Base-by-base conservation (phyloP, 2,329 filamentous ascomycete genomes). In the Epichloe elymi region DNA sequence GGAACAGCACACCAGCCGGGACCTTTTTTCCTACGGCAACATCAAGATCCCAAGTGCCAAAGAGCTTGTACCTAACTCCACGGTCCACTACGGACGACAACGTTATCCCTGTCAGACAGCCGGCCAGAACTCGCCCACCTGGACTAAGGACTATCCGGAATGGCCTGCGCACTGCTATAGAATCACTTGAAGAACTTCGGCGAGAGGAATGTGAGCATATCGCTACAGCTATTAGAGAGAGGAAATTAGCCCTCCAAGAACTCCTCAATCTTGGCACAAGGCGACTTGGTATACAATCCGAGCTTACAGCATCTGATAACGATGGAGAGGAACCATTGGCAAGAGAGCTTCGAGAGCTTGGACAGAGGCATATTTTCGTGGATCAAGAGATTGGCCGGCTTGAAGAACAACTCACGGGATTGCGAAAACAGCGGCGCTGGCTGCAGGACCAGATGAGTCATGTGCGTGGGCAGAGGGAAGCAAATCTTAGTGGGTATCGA, bases 401-500 rank as follows among this genome's bases (percentile, higher is more conserved):
- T 35, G 84, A 89, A 63, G 73, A 80, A 58, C 76, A 78, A 56
- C 70, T 90, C 2, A 70, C 73, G 23, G 73, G 73, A 3, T 71
- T 88, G 67, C 79, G 79, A 58, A 75, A 73, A 45, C 72, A 77
- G 30, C 79, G 81, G 56, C 70, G 74, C n/a, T 75, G 74, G 61
- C 65, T 89, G 0, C 67, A 76, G 54, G 73, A 74, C 3, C 74
- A 79, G 59, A 78, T 87, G 44, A 72, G 77, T 6, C 79, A 83
- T 51, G 74, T 80, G 1, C 74, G 75, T 55, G 88, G 83, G 57
- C 74, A 75, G 50, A 72, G 83, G 38, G 85, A 88, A 61, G 82
- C 85, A 2, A 80, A 80, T n/a, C 63, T 88, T 14, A 86, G 83
- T 51, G 83, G 83, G 0, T 89, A 88, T 62, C 78, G 75, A 19